phyloP scores from a whole-genome alignment of 73 alveolate genomes.

The Paramecium sexaurelia region DNA sequence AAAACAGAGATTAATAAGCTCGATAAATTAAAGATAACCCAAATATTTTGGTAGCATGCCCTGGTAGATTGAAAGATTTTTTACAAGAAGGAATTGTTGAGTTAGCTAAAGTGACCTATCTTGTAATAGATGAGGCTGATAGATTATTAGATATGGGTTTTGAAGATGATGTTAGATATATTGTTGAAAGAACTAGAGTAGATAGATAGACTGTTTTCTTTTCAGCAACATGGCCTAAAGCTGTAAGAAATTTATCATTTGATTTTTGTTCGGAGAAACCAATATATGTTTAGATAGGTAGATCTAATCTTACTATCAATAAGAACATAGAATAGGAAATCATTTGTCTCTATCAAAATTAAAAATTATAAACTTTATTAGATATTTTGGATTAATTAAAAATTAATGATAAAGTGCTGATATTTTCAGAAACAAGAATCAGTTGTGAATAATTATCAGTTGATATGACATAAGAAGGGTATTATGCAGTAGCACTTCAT shows the following conservation, averaged over 20 bases:
- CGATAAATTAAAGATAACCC: constrained; percentile 70
- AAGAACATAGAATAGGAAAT: constrained; percentile 19
- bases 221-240: constrained; percentile 84
- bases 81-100: constrained; percentile 69
- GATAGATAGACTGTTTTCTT: constrained; percentile 79
- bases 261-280: constrained; percentile 74
- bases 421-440: constrained; percentile 84
- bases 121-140: constrained; percentile 87
- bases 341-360: constrained; percentile 49
- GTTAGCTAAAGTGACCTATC: constrained; percentile 74
- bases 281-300: constrained; percentile 75
- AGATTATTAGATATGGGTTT: constrained; percentile 85
- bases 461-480: constrained; percentile 69
- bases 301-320: constrained; percentile 68
- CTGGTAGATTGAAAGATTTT: constrained; percentile 82
- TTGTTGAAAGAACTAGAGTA: constrained; percentile 70
- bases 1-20: constrained; percentile 72
- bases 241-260: constrained; percentile 75
- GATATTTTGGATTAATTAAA: constrained; percentile 49
- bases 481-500: constrained; percentile 82
- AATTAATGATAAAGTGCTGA: constrained; percentile 74
- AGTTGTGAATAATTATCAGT: constrained; percentile 85
- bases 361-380: constrained; percentile 79
- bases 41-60: constrained; percentile 84
- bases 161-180: constrained; percentile 78